Evolutionary conservation across 257 asterid genomes (phyloP).

Genomic region (Nicotiana attenuata): DNA sequence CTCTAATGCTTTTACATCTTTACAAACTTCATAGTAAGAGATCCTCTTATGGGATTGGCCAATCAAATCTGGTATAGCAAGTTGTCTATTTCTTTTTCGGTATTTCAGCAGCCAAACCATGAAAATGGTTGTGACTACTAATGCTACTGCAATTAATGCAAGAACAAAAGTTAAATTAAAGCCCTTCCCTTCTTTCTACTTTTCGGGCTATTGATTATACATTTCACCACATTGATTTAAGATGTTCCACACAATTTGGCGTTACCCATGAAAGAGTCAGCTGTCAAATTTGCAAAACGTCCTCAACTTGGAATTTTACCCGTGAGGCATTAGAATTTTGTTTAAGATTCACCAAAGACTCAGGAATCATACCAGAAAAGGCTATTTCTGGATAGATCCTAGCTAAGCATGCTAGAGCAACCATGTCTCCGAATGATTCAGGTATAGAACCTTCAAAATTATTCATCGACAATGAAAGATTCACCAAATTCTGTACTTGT

Average conservation of each 20-base stretch:
- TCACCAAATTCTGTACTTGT: not conserved
- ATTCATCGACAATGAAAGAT: not conserved
- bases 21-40: conserved; percentile 9
- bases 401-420: not conserved
- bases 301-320: conserved; percentile 16
- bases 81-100: not conserved
- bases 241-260: not conserved
- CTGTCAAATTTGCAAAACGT: no score
- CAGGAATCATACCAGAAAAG: conserved; percentile 7
- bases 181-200: not conserved
- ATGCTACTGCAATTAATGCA: not conserved
- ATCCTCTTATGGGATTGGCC: not conserved
- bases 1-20: no score
- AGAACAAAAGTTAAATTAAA: not conserved
- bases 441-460: conserved; percentile 16
- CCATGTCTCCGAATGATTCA: conserved; percentile 5
- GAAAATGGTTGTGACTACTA: not conserved
- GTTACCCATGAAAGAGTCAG: conserved; percentile 9
- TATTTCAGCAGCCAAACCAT: not conserved
- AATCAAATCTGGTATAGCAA: not conserved
- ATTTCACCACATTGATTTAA: not conserved
- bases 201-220: not conserved
- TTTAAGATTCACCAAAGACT: not conserved
- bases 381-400: conserved; percentile 2
- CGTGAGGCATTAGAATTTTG: conserved; percentile 6